Evolutionary conservation across 169 alveolate genomes (phyloP), one percentile per base, ranked within the genome.

Genomic region (Plasmodium gallinaceum): DNA sequence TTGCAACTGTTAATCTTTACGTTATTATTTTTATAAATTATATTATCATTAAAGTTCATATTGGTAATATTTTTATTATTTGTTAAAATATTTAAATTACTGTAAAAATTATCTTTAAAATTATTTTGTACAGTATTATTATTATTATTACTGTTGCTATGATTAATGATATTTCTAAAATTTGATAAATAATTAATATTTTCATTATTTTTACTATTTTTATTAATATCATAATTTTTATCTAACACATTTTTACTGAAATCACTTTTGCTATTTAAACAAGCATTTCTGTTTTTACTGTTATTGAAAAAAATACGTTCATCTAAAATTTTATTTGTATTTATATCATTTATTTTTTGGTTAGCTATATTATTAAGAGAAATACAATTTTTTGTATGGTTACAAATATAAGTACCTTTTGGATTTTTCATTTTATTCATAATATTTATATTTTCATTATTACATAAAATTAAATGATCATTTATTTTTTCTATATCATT

Each of bases 401-500:
- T 24, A 61, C 42, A 61, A 5, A 22, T 54, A 54, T 54, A 54
- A 3, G 64, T 1, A 16, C 22, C 64, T 54, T 54, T 54, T 18
- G 8, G 16, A 54, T 18, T 24, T 54, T 54, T 54, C 16, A 54
- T 54, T 54, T 54, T 54, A 54, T 54, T 54, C 14, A 22, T 54
- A 7, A 54, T 54, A 54, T 7, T 0, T 18, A 18, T 54, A 54
- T 54, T 54, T 18, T 54, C 14, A 20, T 26, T 26, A 14, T 51
- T 66, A 18, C 42, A 7, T 6, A 22, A 20, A 65, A n/a, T 58
- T 0, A 48, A 16, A 24, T 42, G 12, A 7, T 74, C 61, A 22
- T 61, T 46, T 7, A 60, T 70, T 20, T 70, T 70, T n/a, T 64
- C 16, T 10, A 48, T 32, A 43, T 51, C 88, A 32, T 45, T 60